Base-by-base conservation (phyloP, 2,329 filamentous ascomycete genomes). In the Aspergillus spinulosporus region DNA sequence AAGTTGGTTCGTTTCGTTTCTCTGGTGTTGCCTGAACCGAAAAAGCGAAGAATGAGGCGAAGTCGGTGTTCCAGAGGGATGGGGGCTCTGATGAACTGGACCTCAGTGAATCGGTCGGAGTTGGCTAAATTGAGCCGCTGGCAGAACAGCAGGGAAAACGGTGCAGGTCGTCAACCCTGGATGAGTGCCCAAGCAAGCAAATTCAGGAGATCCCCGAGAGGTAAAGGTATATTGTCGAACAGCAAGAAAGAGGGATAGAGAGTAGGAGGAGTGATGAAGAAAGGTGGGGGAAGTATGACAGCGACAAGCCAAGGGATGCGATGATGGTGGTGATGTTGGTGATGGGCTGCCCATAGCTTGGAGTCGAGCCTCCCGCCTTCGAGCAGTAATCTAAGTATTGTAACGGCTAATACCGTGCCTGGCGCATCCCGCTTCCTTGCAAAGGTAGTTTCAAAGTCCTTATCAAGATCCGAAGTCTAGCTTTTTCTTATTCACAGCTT, bases 141-240 rank as follows among this genome's bases (percentile, higher is more conserved):
- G 44, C 55, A 64, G 62, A 63, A 62, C 40, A 62, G 64, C 60
- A 69, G 69, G 68, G 62, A 68, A 74, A 69, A 52, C 49, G 49
- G 74, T 76, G 74, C 74, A 76, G 74, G 73, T 73, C 73, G 74
- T 70, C 57, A 61, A 61, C 60, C 66, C 67, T 62, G 60, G 62
- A 62, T 56, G 60, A 63, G 64, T 63, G 61, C 62, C 51, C 58
- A 51, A 32, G 29, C 58, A 49, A 55, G 54, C 49, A 37, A 48
- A 37, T 32, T 45, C 39, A n/a, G 28, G 44, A 47, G 31, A 28
- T 40, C 47, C n/a, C 34, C 9, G 12, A 32, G 26, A 54, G 42
- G n/a, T 34, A 6, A 37, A 50, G 9, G 48, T 42, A 42, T 29
- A 21, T 46, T 21, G 44, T 52, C 45, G 21, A 28, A 42, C 32